Base-by-base conservation (phyloP, 352 stramenopile genomes). In the Lagenidium giganteum region DNA sequence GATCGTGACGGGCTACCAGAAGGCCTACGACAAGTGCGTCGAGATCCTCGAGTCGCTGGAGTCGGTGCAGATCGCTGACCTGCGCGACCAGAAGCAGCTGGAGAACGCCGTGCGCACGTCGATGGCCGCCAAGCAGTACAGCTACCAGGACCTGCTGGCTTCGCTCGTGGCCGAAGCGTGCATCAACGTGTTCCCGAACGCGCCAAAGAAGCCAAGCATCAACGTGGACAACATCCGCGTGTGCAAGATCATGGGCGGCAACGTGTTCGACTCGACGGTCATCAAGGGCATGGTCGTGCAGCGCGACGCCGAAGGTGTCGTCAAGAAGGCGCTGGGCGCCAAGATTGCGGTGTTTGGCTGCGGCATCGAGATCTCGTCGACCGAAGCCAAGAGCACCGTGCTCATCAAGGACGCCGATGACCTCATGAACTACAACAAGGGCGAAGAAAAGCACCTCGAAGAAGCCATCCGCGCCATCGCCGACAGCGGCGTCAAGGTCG, bases 391-490 rank as follows among this genome's bases (percentile, higher is more conserved):
- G 83, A 98, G 96, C 63, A 99, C 96, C 3, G 96, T 99, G 45
- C 78, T 99, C n/a, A 98, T 99, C 68, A 98, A 98, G 72, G 97
- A 88, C 51, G 97, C 96, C 9, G 95, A 98, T 39, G 96, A 99
- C 75, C 85, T 99, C 51, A 97, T 98, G 77, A 98, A 96, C 70
- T 99, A 99, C 91, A 99, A 99, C 83, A 98, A 98, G 76, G 93
- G 87, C 22, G 97, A 99, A 70, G 97, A 99, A 74, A 87, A 92
- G 49, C 93, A 95, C 62, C 90, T 99, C 58, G 96, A 99, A 51
- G 95, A 99, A 67, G 95, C 97, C 24, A 95, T 99, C 47, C 94
- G 95, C 51, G 82, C 69, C 32, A 99, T 99, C 64, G 93, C 93
- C 24, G 89, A 98, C 41, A 93, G 87, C 4, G 97, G 96, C 29